Percentiles rank a stretch among this genome's conserved stretches.
phyloP scores from a whole-genome alignment of 176 grass and related monocot species.

The Lolium rigidum region DNA sequence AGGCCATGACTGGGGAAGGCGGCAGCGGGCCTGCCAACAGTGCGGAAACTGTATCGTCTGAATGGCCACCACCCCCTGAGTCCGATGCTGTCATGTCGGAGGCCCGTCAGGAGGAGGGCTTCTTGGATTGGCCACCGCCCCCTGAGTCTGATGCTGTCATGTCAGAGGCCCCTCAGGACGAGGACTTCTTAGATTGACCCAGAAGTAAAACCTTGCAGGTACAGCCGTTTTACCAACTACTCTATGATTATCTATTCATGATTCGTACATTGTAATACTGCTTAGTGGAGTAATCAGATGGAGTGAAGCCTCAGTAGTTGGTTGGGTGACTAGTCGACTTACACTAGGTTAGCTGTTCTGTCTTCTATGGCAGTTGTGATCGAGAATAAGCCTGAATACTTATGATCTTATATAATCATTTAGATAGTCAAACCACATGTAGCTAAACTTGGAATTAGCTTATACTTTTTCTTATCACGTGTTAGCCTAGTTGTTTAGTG shows the following conservation, averaged over 20 bases:
- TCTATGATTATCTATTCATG: background rate
- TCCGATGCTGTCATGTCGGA: conserved; percentile 63
- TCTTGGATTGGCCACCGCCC: conserved; percentile 54
- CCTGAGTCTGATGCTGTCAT: conserved; percentile 57
- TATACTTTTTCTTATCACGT: background rate
- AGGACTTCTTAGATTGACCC: conserved; percentile 61
- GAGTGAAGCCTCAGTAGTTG: background rate
- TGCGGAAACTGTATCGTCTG: conserved; percentile 72
- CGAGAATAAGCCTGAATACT: background rate
- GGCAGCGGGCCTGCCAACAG: conserved; percentile 57
- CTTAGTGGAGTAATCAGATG: conserved; percentile 29
- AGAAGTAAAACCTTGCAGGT: conserved; percentile 39
- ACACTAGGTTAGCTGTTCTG: background rate
- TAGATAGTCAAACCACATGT: background rate
- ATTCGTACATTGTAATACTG: background rate
- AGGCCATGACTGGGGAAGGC: conserved; percentile 58
- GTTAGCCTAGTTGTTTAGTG: background rate
- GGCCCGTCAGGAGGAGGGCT: conserved; percentile 44
- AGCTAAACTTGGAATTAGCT: conserved; percentile 11
- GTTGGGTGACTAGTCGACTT: background rate
- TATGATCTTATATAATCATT: background rate
- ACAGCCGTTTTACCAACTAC: background rate
- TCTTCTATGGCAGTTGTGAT: conserved; percentile 11
- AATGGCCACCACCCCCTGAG: conserved; percentile 62
- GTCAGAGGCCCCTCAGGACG: conserved; percentile 59